A percentile compares a stretch with the other conserved stretches of the same genome.
These are phyloP conservation scores for Pseudogymnoascus sp. DNA, from an alignment of 2,329 filamentous ascomycete species.

Conservation along the genomic window DNA sequence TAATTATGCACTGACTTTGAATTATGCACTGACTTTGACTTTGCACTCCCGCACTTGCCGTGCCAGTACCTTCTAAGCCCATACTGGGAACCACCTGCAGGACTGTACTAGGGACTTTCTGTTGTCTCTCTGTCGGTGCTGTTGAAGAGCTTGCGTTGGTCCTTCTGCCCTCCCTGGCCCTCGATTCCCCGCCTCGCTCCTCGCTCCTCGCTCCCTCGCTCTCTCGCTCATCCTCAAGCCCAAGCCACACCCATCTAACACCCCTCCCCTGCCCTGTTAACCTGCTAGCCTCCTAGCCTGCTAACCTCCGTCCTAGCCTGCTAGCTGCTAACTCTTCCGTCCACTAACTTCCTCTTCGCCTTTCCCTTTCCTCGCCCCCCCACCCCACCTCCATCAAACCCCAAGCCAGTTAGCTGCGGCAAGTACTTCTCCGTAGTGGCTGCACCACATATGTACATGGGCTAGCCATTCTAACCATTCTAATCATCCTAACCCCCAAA, in stretches of 20 bases:
- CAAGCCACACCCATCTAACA: not conserved
- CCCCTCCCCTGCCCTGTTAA: not conserved
- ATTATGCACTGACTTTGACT: not conserved
- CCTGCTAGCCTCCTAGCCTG: no score
- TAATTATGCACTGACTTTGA: no score
- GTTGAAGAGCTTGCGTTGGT: not conserved
- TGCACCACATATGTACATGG: conserved; percentile 1
- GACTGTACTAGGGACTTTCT: not conserved
- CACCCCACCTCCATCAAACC: not conserved
- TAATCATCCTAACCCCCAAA: not conserved
- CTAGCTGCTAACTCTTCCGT: not conserved
- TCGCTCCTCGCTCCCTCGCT: not conserved
- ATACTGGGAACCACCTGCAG: not conserved
- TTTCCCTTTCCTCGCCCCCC: not conserved
- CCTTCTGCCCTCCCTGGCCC: not conserved
- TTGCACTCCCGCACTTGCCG: not conserved
- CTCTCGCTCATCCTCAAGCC: not conserved
- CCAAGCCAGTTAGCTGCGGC: not conserved
- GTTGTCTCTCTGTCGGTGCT: not conserved
- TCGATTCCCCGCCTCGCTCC: not conserved
- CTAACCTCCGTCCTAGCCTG: no score
- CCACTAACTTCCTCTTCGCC: not conserved
- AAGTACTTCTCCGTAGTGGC: conserved; percentile 1
- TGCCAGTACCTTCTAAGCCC: not conserved
- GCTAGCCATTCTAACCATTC: not conserved